Conservation (phyloP, 441 rosid genomes). For the Dalechampia spathulata region DNA sequence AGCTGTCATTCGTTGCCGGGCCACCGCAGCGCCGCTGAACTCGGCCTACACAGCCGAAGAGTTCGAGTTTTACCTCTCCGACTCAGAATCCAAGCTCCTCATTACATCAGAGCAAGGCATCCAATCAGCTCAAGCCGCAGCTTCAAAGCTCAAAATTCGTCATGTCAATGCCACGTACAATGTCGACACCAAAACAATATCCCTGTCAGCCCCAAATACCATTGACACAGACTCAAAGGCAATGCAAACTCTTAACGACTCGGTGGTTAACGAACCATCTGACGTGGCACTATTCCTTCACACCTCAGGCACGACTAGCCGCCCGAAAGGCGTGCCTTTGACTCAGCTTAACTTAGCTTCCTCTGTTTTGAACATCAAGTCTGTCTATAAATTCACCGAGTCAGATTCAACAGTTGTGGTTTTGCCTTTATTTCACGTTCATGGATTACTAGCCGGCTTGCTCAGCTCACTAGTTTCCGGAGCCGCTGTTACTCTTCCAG, state of each 20-base stretch:
- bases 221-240: conserved; percentile 3
- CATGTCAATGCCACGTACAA: conserved; percentile 45
- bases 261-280: conserved; percentile 37
- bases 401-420: conserved; percentile 73
- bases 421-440: conserved; percentile 75
- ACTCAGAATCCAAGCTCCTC: conserved; percentile 72
- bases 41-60: conserved; percentile 76
- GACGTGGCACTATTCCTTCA: conserved; percentile 77
- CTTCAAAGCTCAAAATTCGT: conserved; percentile 56
- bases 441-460: conserved; percentile 57
- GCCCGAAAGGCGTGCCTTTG: conserved; percentile 86
- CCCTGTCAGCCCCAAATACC: too few species aligned
- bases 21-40: conserved; percentile 80
- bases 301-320: conserved; percentile 82
- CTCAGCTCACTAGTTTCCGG: conserved; percentile 70
- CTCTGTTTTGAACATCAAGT: conserved; percentile 56
- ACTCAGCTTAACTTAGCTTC: conserved; percentile 70
- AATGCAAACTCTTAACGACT: not conserved
- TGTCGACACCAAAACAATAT: conserved; percentile 30
- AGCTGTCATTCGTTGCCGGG: conserved; percentile 70
- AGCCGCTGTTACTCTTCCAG: conserved; percentile 66
- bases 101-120: conserved; percentile 52
- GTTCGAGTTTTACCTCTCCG: conserved; percentile 82
- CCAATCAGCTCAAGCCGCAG: conserved; percentile 53
- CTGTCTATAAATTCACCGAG: conserved; percentile 62